These are phyloP conservation scores for Amphichorda felina DNA, from an alignment of 2,329 filamentous ascomycete species.

Conservation along the genomic window DNA sequence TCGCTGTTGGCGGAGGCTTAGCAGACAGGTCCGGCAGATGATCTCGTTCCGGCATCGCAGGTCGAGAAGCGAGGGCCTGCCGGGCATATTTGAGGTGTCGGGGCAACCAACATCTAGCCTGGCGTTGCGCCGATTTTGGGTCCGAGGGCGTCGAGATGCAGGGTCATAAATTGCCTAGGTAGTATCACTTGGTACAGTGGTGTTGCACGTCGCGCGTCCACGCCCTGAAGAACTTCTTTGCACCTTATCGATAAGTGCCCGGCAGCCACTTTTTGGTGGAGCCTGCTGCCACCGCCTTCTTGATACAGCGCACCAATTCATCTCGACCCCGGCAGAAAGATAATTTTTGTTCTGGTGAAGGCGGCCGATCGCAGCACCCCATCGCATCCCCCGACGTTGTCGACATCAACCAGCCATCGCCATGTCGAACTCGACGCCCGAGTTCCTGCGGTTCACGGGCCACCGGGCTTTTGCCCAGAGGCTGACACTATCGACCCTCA, in stretches of 20 bases:
- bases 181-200: too few species aligned
- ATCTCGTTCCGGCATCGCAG: slow-evolving; percentile 19
- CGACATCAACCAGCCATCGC: slow-evolving; percentile 3
- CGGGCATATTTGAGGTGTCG: slow-evolving; percentile 16
- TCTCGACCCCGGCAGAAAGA: slow-evolving; percentile 19
- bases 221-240: too few species aligned
- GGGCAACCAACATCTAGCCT: background rate
- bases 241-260: slow-evolving; percentile 20
- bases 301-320: background rate
- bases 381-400: background rate
- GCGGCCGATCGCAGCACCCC: background rate
- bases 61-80: slow-evolving; percentile 21
- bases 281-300: slow-evolving; percentile 17
- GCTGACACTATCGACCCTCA: slow-evolving; percentile 81
- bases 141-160: background rate
- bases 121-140: background rate
- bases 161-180: too few species aligned
- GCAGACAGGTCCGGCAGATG: slow-evolving; percentile 25
- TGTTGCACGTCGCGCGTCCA: too few species aligned
- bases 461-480: slow-evolving; percentile 76
- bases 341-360: slow-evolving; percentile 16
- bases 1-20: slow-evolving; percentile 11
- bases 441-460: slow-evolving; percentile 66
- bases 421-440: slow-evolving; percentile 33
- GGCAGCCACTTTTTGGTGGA: slow-evolving; percentile 5